Conservation (phyloP, 2,329 filamentous ascomycete species). For the Cladosporium phlei region DNA sequence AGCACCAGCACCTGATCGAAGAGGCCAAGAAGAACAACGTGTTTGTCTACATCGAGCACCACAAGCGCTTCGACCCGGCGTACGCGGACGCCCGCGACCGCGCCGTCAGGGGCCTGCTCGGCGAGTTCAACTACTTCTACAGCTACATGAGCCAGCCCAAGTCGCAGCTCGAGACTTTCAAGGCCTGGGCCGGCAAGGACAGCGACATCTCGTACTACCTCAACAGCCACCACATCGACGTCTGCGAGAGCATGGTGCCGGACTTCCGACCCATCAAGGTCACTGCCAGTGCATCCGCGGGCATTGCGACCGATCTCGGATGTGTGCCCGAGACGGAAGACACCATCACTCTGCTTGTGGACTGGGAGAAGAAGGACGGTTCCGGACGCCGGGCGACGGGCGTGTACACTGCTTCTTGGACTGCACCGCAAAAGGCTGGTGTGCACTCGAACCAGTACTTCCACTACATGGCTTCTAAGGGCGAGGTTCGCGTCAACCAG, state of each 20-base stretch:
- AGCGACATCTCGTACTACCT: slow-evolving; percentile 95
- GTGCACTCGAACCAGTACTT: slow-evolving; percentile 98
- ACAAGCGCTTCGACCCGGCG: slow-evolving; percentile 92
- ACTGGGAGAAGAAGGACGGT: slow-evolving; percentile 73
- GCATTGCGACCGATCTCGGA: slow-evolving; percentile 71
- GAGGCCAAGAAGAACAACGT: slow-evolving; percentile 70
- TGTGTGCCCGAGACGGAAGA: slow-evolving; percentile 81
- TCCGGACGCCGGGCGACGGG: slow-evolving; percentile 70
- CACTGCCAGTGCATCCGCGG: slow-evolving; percentile 70
- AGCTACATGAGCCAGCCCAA: slow-evolving; percentile 94
- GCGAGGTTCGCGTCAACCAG: slow-evolving; percentile 86
- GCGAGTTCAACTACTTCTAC: slow-evolving; percentile 98
- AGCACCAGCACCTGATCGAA: slow-evolving; percentile 72
- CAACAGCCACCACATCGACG: slow-evolving; percentile 90
- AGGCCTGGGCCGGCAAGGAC: slow-evolving; percentile 86
- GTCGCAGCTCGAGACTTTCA: slow-evolving; percentile 88
- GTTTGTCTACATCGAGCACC: slow-evolving; percentile 90
- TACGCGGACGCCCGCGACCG: slow-evolving; percentile 82
- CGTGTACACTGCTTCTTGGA: slow-evolving; percentile 93
- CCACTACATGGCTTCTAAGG: slow-evolving; percentile 80
- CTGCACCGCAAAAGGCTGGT: slow-evolving; percentile 82
- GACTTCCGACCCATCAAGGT: slow-evolving; percentile 76
- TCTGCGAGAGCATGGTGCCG: slow-evolving; percentile 87
- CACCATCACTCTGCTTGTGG: slow-evolving; percentile 84
- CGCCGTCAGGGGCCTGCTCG: slow-evolving; percentile 59